phyloP scores from a whole-genome alignment of 257 asterid genomes.

The Lycium barbarum region DNA sequence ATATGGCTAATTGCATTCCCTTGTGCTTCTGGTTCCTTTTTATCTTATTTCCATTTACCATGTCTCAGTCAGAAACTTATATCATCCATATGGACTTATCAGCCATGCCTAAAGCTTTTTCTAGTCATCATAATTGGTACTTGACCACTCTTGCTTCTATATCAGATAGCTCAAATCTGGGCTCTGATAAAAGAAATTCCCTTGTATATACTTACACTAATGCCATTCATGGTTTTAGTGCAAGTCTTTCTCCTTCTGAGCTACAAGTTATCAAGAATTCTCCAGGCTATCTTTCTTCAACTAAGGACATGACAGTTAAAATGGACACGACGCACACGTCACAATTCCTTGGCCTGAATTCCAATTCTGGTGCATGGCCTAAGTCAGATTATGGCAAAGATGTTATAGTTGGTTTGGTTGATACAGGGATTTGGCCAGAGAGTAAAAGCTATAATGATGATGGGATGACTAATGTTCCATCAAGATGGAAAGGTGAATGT shows the following conservation, averaged over 20 bases:
- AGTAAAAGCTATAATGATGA: slow-evolving; percentile 66
- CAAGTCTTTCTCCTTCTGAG: slow-evolving; percentile 60
- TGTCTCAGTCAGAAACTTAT: slow-evolving; percentile 54
- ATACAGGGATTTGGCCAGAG: slow-evolving; percentile 85
- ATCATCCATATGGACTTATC: slow-evolving; percentile 74
- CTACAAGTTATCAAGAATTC: slow-evolving; percentile 44
- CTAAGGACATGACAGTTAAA: slow-evolving; percentile 46
- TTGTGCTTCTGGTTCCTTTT: slow-evolving; percentile 40
- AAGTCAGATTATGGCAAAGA: slow-evolving; percentile 57
- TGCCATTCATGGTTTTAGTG: slow-evolving; percentile 72
- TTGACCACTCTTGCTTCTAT: slow-evolving; percentile 54
- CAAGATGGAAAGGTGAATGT: slow-evolving; percentile 72
- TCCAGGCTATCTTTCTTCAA: slow-evolving; percentile 62
- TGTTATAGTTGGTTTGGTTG: slow-evolving; percentile 68
- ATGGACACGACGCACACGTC: slow-evolving; percentile 68
- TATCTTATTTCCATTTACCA: slow-evolving; percentile 28
- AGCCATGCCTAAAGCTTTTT: slow-evolving; percentile 73
- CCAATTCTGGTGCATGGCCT: slow-evolving; percentile 61
- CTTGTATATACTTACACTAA: slow-evolving; percentile 60
- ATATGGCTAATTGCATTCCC: slow-evolving; percentile 44
- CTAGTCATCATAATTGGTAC: slow-evolving; percentile 70
- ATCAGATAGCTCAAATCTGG: slow-evolving; percentile 33
- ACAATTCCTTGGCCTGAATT: slow-evolving; percentile 66
- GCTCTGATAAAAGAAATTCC: no score
- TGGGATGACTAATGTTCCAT: slow-evolving; percentile 55